These are phyloP conservation scores for Fistulinella prunicolor DNA, from an alignment of 768 basidiomycete genomes.

Conservation along the genomic window DNA sequence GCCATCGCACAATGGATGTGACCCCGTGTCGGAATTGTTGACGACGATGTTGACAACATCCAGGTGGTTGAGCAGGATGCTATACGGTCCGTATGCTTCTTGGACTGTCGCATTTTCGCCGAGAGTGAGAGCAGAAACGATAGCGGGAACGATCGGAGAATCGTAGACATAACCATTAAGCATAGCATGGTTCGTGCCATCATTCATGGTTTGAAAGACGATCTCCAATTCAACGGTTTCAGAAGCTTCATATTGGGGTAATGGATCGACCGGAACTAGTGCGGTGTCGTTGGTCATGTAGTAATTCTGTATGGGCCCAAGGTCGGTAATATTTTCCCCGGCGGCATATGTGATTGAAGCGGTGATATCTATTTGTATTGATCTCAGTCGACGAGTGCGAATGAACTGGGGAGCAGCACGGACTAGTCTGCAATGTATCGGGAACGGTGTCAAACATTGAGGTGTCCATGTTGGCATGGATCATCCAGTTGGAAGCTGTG, in stretches of 20 bases:
- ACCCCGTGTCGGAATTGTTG: conserved; percentile 67
- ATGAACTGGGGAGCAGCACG: conserved; percentile 23
- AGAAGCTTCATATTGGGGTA: conserved; percentile 50
- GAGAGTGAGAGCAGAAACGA: conserved; percentile 75
- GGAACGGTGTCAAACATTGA: conserved; percentile 89
- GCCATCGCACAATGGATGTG: conserved; percentile 75
- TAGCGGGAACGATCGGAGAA: conserved; percentile 65
- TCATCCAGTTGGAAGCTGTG: conserved; percentile 77
- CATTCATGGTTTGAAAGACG: conserved; percentile 78
- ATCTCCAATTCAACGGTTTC: conserved; percentile 68
- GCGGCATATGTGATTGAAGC: conserved; percentile 75
- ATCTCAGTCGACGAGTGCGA: background rate
- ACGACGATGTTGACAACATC: conserved; percentile 78
- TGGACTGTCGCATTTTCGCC: conserved; percentile 66
- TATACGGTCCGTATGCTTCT: conserved; percentile 75
- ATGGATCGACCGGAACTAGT: conserved; percentile 58
- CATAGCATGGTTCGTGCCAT: conserved; percentile 83
- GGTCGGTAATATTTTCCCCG: conserved; percentile 48
- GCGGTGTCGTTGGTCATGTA: conserved; percentile 61
- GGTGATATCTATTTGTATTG: conserved; percentile 60
- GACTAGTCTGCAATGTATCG: conserved; percentile 67
- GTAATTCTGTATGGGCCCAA: conserved; percentile 55
- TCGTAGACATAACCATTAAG: conserved; percentile 73
- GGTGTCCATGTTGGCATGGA: conserved; percentile 89
- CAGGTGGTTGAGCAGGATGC: conserved; percentile 70